phyloP scores from a whole-genome alignment of 768 basidiomycete genomes.

The Naematelia encephala region DNA sequence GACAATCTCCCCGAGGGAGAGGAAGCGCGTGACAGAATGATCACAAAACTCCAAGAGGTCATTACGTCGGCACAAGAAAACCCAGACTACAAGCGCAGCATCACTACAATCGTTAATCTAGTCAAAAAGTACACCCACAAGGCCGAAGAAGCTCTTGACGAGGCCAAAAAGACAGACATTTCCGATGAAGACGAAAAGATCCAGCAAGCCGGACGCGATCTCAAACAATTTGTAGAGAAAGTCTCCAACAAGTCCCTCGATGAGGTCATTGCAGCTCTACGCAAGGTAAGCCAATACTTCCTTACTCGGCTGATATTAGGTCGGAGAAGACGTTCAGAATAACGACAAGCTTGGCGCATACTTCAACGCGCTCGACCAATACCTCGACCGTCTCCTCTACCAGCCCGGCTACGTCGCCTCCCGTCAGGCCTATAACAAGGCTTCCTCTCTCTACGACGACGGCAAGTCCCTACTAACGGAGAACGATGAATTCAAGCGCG shows the following conservation, averaged over 20 bases:
- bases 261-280: conserved; percentile 42
- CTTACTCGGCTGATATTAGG: too few relatives aligned
- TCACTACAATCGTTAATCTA: conserved; percentile 50
- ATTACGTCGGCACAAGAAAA: conserved; percentile 49
- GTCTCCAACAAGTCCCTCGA: conserved; percentile 51
- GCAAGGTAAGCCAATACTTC: too few relatives aligned
- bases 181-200: conserved; percentile 49
- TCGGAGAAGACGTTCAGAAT: conserved; percentile 49
- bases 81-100: conserved; percentile 48
- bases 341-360: conserved; percentile 50
- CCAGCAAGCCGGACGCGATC: conserved; percentile 49
- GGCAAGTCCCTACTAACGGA: conserved; percentile 48
- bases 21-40: conserved; percentile 50
- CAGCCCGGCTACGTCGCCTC: conserved; percentile 52
- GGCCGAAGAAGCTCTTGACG: conserved; percentile 47
- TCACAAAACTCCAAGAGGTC: conserved; percentile 49
- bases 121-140: conserved; percentile 52
- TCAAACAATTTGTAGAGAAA: conserved; percentile 51
- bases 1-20: conserved; percentile 51
- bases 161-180: conserved; percentile 44
- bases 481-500: conserved; percentile 50
- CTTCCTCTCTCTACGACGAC: conserved; percentile 51
- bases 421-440: conserved; percentile 49
- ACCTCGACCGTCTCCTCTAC: conserved; percentile 50
- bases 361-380: conserved; percentile 48